phyloP scores from a whole-genome alignment of 139 green algal species.

The Raphidocelis subcapitata region DNA sequence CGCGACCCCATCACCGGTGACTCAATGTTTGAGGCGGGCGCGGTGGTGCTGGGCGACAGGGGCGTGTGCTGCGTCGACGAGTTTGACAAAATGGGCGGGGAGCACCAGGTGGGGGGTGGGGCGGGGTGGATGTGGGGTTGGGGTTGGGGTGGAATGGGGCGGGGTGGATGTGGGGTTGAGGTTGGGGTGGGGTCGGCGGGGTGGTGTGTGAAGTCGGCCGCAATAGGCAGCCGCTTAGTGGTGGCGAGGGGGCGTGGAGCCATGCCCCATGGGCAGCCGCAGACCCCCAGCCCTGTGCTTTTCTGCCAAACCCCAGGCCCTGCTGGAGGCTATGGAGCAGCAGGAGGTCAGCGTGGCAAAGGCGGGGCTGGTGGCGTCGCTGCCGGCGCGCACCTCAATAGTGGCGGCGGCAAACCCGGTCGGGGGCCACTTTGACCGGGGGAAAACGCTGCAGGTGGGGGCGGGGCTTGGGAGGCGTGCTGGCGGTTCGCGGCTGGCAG shows the following conservation, averaged over 20 bases:
- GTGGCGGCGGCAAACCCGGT: conserved; percentile 91
- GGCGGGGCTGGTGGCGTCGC: conserved; percentile 81
- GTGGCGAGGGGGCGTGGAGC: no score
- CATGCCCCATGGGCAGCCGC: no score
- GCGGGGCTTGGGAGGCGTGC: neutral
- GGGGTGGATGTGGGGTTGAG: neutral
- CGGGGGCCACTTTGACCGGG: conserved; percentile 80
- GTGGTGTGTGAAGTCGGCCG: no score
- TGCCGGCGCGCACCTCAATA: conserved; percentile 88
- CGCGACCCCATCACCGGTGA: conserved; percentile 62
- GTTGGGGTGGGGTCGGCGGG: neutral
- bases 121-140: neutral
- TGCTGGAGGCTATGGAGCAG: conserved; percentile 96
- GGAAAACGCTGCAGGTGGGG: conserved; percentile 39
- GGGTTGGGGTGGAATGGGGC: neutral
- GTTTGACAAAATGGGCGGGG: conserved; percentile 89
- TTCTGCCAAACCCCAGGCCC: conserved; percentile 47
- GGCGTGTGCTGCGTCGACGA: conserved; percentile 93
- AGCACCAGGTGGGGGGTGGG: conserved; percentile 44
- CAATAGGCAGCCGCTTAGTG: no score
- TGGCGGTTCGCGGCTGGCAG: conserved; percentile 24
- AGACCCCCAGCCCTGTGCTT: no score
- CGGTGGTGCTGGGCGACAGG: conserved; percentile 83
- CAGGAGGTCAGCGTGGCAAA: conserved; percentile 89
- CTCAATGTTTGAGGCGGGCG: conserved; percentile 83